These are phyloP conservation scores for Boehmeria nivea DNA, from an alignment of 306 rosid species.

Conservation along the genomic window DNA sequence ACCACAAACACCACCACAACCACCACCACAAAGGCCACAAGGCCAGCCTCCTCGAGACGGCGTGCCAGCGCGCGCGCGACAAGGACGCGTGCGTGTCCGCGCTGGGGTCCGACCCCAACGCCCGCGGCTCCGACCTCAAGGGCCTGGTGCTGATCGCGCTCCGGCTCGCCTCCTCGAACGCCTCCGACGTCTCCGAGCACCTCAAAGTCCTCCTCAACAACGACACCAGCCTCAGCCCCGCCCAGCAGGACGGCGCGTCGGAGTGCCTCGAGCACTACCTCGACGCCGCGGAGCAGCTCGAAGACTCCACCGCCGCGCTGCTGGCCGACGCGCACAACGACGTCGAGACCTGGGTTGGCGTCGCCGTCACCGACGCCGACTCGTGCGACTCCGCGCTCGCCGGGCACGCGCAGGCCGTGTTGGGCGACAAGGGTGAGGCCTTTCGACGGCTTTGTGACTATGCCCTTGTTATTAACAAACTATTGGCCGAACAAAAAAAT, in stretches of 20 bases:
- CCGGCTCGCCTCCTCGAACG: conserved; percentile 25
- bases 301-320: conserved; percentile 23
- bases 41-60: conserved; percentile 6
- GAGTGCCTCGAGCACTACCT: conserved; percentile 36
- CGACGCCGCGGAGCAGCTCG: conserved; percentile 39
- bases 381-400: conserved; percentile 6
- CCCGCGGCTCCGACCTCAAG: conserved; percentile 24
- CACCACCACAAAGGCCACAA: background rate
- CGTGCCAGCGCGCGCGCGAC: conserved; percentile 14
- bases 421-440: conserved; percentile 5
- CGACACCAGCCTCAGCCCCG: conserved; percentile 3
- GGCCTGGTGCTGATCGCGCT: conserved; percentile 32
- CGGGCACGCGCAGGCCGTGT: background rate
- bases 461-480: conserved; percentile 22
- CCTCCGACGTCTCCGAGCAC: conserved; percentile 28
- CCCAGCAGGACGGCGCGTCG: conserved; percentile 16
- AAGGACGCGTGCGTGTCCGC: conserved; percentile 20
- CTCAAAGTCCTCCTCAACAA: conserved; percentile 16
- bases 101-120: conserved; percentile 21
- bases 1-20: background rate
- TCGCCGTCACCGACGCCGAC: conserved; percentile 19
- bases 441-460: conserved; percentile 25
- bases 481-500: background rate
- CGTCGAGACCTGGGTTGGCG: conserved; percentile 25
- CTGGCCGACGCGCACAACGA: conserved; percentile 6